These are phyloP conservation scores for Pseudopyricularia javanii DNA, from an alignment of 2,329 filamentous ascomycete species.

Conservation along the genomic window DNA sequence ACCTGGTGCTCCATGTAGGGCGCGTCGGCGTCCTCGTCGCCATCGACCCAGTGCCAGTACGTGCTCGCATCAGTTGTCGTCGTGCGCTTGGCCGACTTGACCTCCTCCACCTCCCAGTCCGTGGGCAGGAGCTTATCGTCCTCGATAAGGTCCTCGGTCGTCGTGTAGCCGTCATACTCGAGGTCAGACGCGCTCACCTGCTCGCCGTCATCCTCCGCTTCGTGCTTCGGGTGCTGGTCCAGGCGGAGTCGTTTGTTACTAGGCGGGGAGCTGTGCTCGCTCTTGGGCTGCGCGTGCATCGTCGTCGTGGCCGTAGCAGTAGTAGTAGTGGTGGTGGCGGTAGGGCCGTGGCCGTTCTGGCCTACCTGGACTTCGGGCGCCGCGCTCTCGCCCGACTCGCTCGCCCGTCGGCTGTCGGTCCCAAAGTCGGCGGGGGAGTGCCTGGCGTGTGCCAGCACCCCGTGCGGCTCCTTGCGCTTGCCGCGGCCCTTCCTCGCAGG, in stretches of 20 bases:
- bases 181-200: conserved; percentile 20
- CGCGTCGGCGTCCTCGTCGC: conserved; percentile 16
- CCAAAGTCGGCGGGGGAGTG: not conserved
- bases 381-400: not conserved
- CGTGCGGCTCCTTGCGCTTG: conserved; percentile 13
- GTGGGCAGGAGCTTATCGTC: conserved; percentile 27
- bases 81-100: conserved; percentile 34
- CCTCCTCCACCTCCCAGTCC: conserved; percentile 40
- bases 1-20: conserved; percentile 40
- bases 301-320: no score
- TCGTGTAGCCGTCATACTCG: conserved; percentile 34
- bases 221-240: no score
- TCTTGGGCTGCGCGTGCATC: not conserved
- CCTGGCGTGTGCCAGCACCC: not conserved
- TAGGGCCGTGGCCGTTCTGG: not conserved
- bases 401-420: not conserved
- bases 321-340: no score
- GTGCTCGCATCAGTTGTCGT: conserved; percentile 36
- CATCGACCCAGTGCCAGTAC: conserved; percentile 40
- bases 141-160: conserved; percentile 37
- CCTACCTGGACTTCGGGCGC: not conserved
- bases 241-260: not conserved
- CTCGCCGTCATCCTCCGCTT: not conserved
- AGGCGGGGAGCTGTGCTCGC: not conserved
- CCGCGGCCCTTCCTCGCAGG: not conserved